Conservation (phyloP, 2,329 filamentous ascomycete species). For the Tolypocladium tropicale region DNA sequence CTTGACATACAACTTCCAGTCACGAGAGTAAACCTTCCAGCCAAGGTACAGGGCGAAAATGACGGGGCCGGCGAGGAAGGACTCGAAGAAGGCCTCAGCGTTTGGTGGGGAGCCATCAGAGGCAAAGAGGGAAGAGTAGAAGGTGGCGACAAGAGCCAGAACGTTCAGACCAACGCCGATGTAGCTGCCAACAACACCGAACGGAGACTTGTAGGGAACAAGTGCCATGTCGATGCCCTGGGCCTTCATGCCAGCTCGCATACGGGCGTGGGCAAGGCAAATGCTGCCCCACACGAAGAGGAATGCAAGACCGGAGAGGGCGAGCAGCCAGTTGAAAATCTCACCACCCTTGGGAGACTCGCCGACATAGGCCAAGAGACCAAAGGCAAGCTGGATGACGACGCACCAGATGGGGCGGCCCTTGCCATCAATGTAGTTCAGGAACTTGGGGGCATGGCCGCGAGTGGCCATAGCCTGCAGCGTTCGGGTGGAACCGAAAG, state of each 20-base stretch:
- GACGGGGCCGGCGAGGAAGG: not conserved
- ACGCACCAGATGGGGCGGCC: constrained; percentile 67
- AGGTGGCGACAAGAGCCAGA: not conserved
- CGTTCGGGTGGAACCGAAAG: constrained; percentile 81
- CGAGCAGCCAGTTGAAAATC: constrained; percentile 70
- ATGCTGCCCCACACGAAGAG: constrained; percentile 70
- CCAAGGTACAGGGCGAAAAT: not conserved
- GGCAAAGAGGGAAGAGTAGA: not conserved
- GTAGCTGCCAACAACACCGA: not conserved
- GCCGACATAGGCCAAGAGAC: constrained; percentile 61
- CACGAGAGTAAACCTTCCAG: not conserved
- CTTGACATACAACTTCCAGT: not conserved
- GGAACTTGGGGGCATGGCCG: constrained; percentile 42
- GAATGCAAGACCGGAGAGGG: constrained; percentile 57
- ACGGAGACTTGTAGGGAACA: not conserved
- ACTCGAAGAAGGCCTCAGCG: not conserved
- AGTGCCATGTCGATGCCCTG: not conserved
- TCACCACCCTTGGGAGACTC: constrained; percentile 43
- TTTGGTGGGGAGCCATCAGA: not conserved
- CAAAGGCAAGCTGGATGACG: constrained; percentile 48
- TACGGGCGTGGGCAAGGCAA: constrained; percentile 72
- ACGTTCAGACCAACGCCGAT: not conserved
- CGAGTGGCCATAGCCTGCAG: constrained; percentile 74
- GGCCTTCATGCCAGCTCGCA: constrained; percentile 34
- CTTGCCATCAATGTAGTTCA: constrained; percentile 59